A percentile compares a stretch with the other conserved stretches of the same genome.
These are phyloP conservation scores for Tolypocladium cylindrosporum DNA, from an alignment of 2,329 filamentous ascomycete genomes.

Conservation along the genomic window DNA sequence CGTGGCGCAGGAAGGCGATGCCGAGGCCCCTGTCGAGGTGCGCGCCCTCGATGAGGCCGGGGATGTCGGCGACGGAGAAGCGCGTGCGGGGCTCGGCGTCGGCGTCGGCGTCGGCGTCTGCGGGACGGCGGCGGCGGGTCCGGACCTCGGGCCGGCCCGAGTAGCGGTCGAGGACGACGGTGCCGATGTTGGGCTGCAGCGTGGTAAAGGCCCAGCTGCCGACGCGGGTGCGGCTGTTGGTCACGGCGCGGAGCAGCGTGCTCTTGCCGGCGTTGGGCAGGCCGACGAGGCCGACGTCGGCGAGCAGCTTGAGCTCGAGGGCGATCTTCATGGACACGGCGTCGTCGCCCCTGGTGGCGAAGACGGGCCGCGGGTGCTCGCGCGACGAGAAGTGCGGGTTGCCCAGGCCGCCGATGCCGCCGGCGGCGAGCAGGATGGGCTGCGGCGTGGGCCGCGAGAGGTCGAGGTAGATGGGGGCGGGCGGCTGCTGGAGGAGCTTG, in stretches of 20 bases:
- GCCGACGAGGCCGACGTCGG: slow-evolving; percentile 89
- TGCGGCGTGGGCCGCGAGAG: slow-evolving; percentile 67
- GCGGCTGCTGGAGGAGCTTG: slow-evolving; percentile 55
- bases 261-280: slow-evolving; percentile 95
- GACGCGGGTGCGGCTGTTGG: slow-evolving; percentile 78
- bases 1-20: slow-evolving; percentile 83
- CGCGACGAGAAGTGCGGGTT: slow-evolving; percentile 88
- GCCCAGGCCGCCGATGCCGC: slow-evolving; percentile 80
- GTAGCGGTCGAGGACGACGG: slow-evolving; percentile 83
- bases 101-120: slow-evolving; percentile 17
- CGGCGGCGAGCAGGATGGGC: slow-evolving; percentile 77
- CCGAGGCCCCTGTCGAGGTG: slow-evolving; percentile 88
- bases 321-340: slow-evolving; percentile 72
- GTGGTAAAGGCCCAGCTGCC: slow-evolving; percentile 98
- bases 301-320: slow-evolving; percentile 87
- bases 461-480: slow-evolving; percentile 63
- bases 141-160: slow-evolving; percentile 57
- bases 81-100: slow-evolving; percentile 54
- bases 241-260: slow-evolving; percentile 78
- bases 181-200: slow-evolving; percentile 88
- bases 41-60: slow-evolving; percentile 83
- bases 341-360: slow-evolving; percentile 76
- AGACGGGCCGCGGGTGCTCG: slow-evolving; percentile 66
- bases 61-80: slow-evolving; percentile 93
- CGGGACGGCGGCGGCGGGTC: slow-evolving; percentile 16